Evolutionary conservation across 2,329 filamentous ascomycete genomes (phyloP), one percentile per base, ranked within the genome.

Genomic region (Neonectria punicea): DNA sequence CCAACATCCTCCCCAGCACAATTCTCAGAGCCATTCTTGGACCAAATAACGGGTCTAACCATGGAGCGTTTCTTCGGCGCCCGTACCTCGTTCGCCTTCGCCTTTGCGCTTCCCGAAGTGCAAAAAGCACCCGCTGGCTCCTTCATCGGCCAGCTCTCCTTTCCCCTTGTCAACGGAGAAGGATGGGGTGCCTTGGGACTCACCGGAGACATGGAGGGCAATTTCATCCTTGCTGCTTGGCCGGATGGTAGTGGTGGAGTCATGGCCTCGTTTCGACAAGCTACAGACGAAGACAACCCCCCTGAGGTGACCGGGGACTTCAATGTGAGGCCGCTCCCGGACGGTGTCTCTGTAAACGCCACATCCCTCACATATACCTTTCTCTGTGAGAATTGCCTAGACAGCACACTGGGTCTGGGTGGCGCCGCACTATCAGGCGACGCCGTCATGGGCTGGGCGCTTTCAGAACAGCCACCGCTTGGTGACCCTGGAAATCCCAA

Each of bases 151-250:
- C 83, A 85, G 64, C 76, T 86, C 13, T 77, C 80, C 18, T 80
- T 82, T 61, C 80, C 80, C 0, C 74, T 80, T 2, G 68, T 67
- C 11, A 77, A 79, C 50, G 80, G 81, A 3, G 77, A 75, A 3
- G 83, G 83, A 22, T 85, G 81, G 81, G 81, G 80, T 47, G 81
- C 81, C n/a, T 78, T 81, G 46, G 79, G 77, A n/a, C 70, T 85
- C 16, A 80, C 79, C 0, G 80, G 81, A 4, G 76, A 79, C 8
- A 84, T 85, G 82, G 71, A 81, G 51, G 79, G 78, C 9, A 80
- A 81, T 20, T 77, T 85, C 20, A 75, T 85, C 30, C 76, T 85
- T 9, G 77, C 80, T 0, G 80, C 78, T 4, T 85, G 83, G 80
- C 75, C 83, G 1, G 80, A 83, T 64, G 78, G 78, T 2, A 72